Evolutionary conservation across 208 protist genomes (phyloP).

Genomic region (Leishmania gerbilli): DNA sequence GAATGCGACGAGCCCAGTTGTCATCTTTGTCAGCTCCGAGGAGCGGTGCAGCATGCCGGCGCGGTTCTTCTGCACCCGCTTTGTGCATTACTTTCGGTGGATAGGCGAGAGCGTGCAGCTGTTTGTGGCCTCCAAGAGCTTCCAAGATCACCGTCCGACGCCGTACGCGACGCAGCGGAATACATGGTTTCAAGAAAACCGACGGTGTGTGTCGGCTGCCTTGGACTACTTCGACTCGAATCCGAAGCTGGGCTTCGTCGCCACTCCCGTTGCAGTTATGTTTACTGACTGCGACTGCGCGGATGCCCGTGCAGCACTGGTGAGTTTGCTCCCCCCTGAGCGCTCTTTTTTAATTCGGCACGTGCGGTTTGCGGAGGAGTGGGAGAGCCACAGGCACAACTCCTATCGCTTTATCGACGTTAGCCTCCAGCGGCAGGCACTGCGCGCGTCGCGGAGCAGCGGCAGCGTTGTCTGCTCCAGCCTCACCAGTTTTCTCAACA

Average conservation of each 20-base stretch:
- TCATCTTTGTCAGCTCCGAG: slow-evolving; percentile 67
- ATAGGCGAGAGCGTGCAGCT: slow-evolving; percentile 68
- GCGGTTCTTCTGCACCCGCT: slow-evolving; percentile 70
- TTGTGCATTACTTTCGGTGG: slow-evolving; percentile 66
- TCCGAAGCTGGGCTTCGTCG: slow-evolving; percentile 54
- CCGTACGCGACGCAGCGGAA: slow-evolving; percentile 35
- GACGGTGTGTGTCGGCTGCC: slow-evolving; percentile 33
- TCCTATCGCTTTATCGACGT: slow-evolving; percentile 52
- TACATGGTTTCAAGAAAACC: slow-evolving; percentile 41
- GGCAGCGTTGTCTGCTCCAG: slow-evolving; percentile 71
- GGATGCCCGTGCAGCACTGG: slow-evolving; percentile 38
- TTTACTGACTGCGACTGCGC: slow-evolving; percentile 52
- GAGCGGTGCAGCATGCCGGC: slow-evolving; percentile 50
- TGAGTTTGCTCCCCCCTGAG: slow-evolving; percentile 34
- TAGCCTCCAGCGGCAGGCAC: slow-evolving; percentile 40
- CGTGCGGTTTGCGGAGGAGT: slow-evolving; percentile 66
- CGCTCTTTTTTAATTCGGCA: slow-evolving; percentile 53
- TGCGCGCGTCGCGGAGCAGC: slow-evolving; percentile 48
- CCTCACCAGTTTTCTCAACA: slow-evolving; percentile 64
- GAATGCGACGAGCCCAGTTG: slow-evolving; percentile 44
- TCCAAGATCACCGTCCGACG: slow-evolving; percentile 36
- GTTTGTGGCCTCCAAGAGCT: slow-evolving; percentile 36
- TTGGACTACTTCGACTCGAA: slow-evolving; percentile 54
- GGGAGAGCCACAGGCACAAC: slow-evolving; percentile 24
- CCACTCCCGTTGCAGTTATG: slow-evolving; percentile 57